A percentile compares a stretch with the other conserved stretches of the same genome.
Conservation (phyloP, 2,329 filamentous ascomycete genomes). For the Ascochyta pisi region DNA sequence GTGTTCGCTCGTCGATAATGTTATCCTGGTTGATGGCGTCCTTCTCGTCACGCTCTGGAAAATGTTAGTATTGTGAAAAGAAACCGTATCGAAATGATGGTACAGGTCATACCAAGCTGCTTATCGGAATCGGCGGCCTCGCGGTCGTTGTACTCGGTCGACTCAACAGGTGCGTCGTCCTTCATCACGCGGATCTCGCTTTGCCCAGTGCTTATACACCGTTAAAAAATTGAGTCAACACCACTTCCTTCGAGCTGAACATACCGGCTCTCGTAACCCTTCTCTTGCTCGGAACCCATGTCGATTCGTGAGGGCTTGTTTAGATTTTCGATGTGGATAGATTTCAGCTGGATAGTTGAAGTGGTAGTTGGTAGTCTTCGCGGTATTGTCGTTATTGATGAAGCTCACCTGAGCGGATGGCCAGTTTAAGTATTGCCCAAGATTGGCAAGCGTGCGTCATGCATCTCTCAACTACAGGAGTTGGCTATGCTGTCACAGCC, state of each 20-base stretch:
- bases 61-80: neutral
- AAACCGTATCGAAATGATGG: too few relatives aligned
- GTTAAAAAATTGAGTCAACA: neutral
- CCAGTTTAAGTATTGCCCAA: constrained; percentile 19
- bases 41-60: constrained; percentile 55
- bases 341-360: neutral
- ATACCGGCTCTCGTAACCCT: constrained; percentile 19
- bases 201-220: constrained; percentile 55
- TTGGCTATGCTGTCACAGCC: constrained; percentile 4
- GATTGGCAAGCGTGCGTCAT: constrained; percentile 21
- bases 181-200: constrained; percentile 54
- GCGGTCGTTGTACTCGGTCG: constrained; percentile 51
- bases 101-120: constrained; percentile 51
- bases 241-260: neutral
- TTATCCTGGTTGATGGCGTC: constrained; percentile 59
- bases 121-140: constrained; percentile 56
- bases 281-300: constrained; percentile 36
- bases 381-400: neutral
- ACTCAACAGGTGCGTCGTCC: constrained; percentile 55
- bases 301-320: constrained; percentile 4
- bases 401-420: neutral
- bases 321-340: neutral
- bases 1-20: constrained; percentile 56
- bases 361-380: neutral
- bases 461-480: neutral